These are phyloP conservation scores for Fusarium nanum DNA, from an alignment of 2,329 filamentous ascomycete species.

Conservation along the genomic window DNA sequence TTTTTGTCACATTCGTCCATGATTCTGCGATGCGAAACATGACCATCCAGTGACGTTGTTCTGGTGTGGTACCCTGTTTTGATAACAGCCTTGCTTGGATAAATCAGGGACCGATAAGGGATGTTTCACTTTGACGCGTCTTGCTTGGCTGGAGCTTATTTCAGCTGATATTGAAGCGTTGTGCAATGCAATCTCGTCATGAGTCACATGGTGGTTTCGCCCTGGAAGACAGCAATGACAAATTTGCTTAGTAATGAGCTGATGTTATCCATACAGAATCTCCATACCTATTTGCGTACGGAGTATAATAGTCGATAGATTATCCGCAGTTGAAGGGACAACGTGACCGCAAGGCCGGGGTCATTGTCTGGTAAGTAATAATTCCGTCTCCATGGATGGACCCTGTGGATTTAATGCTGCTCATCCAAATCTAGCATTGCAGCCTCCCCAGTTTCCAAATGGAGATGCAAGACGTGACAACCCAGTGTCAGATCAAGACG, in stretches of 20 bases:
- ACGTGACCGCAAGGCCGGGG: slow-evolving; percentile 26
- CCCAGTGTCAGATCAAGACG: slow-evolving; percentile 36
- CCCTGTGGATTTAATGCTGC: slow-evolving; percentile 20
- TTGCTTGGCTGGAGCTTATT: slow-evolving; percentile 14
- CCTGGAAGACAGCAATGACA: slow-evolving; percentile 18
- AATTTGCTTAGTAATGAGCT: slow-evolving; percentile 9
- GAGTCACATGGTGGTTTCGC: slow-evolving; percentile 30
- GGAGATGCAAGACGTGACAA: slow-evolving; percentile 34
- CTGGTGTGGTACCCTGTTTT: slow-evolving; percentile 23
- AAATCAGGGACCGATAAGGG: slow-evolving; percentile 27
- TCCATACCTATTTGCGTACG: neutral
- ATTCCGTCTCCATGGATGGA: slow-evolving; percentile 26
- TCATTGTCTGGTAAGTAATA: slow-evolving; percentile 13
- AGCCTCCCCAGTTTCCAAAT: slow-evolving; percentile 34
- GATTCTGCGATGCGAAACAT: slow-evolving; percentile 23
- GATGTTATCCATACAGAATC: neutral
- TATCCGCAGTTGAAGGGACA: slow-evolving; percentile 21
- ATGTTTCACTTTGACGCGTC: slow-evolving; percentile 31
- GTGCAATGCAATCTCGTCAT: slow-evolving; percentile 24
- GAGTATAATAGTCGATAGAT: neutral
- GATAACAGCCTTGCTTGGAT: slow-evolving; percentile 19
- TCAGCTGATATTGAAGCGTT: slow-evolving; percentile 10
- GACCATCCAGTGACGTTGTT: slow-evolving; percentile 36
- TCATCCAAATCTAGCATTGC: slow-evolving; percentile 29
- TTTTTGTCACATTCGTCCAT: slow-evolving; percentile 10